Percentiles rank a stretch among this genome's conserved stretches.
These are phyloP conservation scores for Coelastrella sp. DNA, from an alignment of 139 green algal species.

Conservation along the genomic window DNA sequence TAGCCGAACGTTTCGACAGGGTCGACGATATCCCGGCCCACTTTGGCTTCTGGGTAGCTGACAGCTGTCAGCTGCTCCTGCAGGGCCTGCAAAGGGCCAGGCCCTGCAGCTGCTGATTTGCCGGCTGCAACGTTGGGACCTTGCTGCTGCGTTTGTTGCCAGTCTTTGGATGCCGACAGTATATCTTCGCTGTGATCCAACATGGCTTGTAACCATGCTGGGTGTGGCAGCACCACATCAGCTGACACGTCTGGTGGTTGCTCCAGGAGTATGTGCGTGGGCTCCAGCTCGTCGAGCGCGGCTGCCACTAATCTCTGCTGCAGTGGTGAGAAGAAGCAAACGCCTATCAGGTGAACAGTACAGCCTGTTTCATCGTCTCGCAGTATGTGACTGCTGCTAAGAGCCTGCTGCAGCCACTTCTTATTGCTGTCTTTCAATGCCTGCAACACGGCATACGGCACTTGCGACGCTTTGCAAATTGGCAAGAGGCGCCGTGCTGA, in stretches of 20 bases:
- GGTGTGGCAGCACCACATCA: slow-evolving; percentile 17
- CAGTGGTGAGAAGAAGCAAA: slow-evolving; percentile 3
- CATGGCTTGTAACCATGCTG: background rate
- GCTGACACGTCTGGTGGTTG: slow-evolving; percentile 21
- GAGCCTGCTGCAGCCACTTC: slow-evolving; percentile 33
- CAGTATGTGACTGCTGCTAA: background rate
- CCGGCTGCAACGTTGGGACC: background rate
- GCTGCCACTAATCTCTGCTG: slow-evolving; percentile 10
- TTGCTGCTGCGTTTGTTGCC: background rate
- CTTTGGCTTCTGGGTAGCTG: background rate
- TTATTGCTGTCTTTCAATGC: background rate
- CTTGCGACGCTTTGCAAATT: background rate
- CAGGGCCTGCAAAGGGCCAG: background rate
- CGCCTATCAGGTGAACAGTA: slow-evolving; percentile 1
- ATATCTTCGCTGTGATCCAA: background rate
- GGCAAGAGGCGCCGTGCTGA: too few species aligned
- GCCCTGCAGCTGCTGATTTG: background rate
- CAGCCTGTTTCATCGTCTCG: slow-evolving; percentile 3
- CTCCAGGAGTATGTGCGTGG: background rate
- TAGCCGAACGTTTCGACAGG: slow-evolving; percentile 25
- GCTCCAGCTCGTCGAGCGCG: background rate
- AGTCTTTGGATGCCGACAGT: background rate
- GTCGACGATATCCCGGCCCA: slow-evolving; percentile 37
- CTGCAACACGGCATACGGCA: background rate
- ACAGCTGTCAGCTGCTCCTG: slow-evolving; percentile 27